Base-by-base conservation (phyloP, 345 rosid genomes). In the Salix arbutifolia region DNA sequence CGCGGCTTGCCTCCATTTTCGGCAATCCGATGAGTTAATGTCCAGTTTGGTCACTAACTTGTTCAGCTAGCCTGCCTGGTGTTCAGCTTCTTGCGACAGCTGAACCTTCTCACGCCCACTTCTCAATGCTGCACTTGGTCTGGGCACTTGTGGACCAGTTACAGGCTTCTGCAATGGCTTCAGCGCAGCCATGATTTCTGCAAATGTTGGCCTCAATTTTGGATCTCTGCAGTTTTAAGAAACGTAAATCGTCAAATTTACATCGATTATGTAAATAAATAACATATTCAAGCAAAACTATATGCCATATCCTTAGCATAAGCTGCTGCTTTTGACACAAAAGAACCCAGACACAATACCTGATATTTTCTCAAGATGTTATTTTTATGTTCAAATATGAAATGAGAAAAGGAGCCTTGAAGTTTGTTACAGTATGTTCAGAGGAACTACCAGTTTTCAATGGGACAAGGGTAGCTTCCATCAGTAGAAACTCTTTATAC, bases 121-220 rank as follows among this genome's bases (percentile, higher is more conserved):
- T 77, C 83, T 71, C 60, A 26, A 69, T 28, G 76, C 58, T 26
- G 74, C 28, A 76, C 53, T 76, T 60, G 86, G 83, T 82, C 97
- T 84, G 1, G 85, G 86, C 40, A 66, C 85, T 64, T 82, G 87
- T 40, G 87, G 28, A 70, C 82, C 78, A 58, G 86, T 78, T 75
- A 88, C 53, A 19, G 96, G 93, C 84, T 86, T 92, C 87, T 92
- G 97, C 84, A 91, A 81, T n/a, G 94, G 95, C 87, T 88, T 92
- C 87, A 94, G 79, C 58, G 88, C 91, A 70, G 90, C 89, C 95
- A 94, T 90, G 72, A 94, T 94, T 86, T 92, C 97, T 16, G 86
- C 87, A 82, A 94, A 94, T 68, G 97, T 84, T 26, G 97, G 98
- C 80, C 98, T 87, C 89, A 91, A 65, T 87, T 78, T 91, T 50